phyloP scores from a whole-genome alignment of 495 filamentous ascomycete species.

The Penicillium salamii region DNA sequence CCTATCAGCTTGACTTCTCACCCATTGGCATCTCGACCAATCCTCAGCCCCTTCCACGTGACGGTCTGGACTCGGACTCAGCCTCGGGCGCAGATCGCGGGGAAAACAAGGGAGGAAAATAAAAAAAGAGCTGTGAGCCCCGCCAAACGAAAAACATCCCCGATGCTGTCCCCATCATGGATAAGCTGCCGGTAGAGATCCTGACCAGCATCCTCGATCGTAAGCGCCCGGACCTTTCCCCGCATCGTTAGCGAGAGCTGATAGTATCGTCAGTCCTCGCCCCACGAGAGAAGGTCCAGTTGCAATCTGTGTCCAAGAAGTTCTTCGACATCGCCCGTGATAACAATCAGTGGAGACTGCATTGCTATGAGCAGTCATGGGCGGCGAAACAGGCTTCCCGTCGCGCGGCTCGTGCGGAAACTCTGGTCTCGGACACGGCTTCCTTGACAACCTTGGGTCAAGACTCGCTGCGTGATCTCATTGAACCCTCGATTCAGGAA shows the following conservation, averaged over 20 bases:
- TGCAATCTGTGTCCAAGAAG: conserved; percentile 68
- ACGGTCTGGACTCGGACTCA: conserved; percentile 11
- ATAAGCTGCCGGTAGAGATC: conserved; percentile 72
- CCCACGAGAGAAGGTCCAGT: conserved; percentile 60
- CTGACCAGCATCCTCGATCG: conserved; percentile 71
- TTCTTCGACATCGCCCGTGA: conserved; percentile 71
- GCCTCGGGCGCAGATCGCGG: conserved; percentile 18
- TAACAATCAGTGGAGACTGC: conserved; percentile 69
- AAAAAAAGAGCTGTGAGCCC: conserved; percentile 8
- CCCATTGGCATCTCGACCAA: not conserved
- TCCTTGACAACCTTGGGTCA: conserved; percentile 35
- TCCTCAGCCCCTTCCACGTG: conserved; percentile 20
- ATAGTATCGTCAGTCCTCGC: conserved; percentile 57
- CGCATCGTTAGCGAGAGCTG: conserved; percentile 23
- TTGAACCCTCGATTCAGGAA: conserved; percentile 28
- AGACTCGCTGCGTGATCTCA: conserved; percentile 34
- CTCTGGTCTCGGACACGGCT: conserved; percentile 24
- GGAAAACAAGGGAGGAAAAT: conserved; percentile 3
- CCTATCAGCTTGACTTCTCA: not conserved
- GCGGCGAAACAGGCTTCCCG: conserved; percentile 39
- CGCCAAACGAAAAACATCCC: conserved; percentile 8
- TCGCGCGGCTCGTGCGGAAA: conserved; percentile 27
- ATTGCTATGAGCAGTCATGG: conserved; percentile 70
- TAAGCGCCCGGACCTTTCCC: conserved; percentile 45
- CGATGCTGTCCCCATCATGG: conserved; percentile 48